Conservation (phyloP, 2,329 filamentous ascomycete species). For the Calonectria multiphialidica region DNA sequence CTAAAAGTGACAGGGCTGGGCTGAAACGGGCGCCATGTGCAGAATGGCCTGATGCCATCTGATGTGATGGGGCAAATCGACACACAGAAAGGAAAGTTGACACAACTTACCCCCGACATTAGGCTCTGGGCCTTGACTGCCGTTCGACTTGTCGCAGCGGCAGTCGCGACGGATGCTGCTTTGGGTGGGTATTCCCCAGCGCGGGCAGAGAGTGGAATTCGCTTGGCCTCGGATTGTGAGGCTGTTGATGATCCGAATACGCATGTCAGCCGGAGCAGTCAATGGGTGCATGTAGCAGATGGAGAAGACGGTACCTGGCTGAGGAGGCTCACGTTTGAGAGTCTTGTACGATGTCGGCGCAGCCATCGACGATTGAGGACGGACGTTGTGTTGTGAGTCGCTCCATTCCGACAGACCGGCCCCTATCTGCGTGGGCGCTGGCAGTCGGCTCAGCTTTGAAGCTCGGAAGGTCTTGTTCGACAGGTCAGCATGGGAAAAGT, state of each 20-base stretch:
- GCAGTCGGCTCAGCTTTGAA: constrained; percentile 49
- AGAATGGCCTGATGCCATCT: constrained; percentile 18
- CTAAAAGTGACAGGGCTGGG: constrained; percentile 20
- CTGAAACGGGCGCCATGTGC: constrained; percentile 20
- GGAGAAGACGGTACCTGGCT: constrained; percentile 52
- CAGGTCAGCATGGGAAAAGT: constrained; percentile 8
- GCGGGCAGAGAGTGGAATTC: constrained; percentile 68
- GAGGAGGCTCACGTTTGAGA: constrained; percentile 64
- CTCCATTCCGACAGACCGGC: constrained; percentile 65
- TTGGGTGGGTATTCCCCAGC: constrained; percentile 63
- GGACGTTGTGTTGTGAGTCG: constrained; percentile 72
- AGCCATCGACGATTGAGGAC: constrained; percentile 57
- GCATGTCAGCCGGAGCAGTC: constrained; percentile 29
- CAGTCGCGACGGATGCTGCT: constrained; percentile 50
- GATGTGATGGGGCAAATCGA: constrained; percentile 19
- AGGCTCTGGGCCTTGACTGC: constrained; percentile 60
- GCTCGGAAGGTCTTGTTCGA: constrained; percentile 41
- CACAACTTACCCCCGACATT: constrained; percentile 46
- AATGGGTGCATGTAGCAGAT: neutral
- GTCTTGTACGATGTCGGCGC: constrained; percentile 54
- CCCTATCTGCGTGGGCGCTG: constrained; percentile 41
- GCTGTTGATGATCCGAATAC: constrained; percentile 50
- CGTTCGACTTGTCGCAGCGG: constrained; percentile 56
- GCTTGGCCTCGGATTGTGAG: constrained; percentile 68
- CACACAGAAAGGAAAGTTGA: constrained; percentile 7